Evolutionary conservation across 129 eudicot species (phyloP), one percentile per base, ranked within the genome.

Genomic region (Escallonia herrerae): DNA sequence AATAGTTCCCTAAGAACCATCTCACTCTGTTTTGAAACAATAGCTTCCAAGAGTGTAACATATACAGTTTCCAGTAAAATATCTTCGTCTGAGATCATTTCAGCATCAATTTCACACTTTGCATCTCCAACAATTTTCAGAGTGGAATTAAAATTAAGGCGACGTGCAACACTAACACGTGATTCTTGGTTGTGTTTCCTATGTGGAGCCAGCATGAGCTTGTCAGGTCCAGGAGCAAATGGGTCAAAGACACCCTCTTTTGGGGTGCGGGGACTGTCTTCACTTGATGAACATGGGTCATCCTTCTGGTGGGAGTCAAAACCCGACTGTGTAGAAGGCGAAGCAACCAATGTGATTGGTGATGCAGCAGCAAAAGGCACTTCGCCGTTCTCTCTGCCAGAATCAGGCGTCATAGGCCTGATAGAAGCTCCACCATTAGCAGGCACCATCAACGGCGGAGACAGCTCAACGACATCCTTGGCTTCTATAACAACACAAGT

Each of bases 161-260:
- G 54, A 37, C 84, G 79, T 7, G 72, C 73, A 39, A 66, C 83
- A 47, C 13, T 72, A 8, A 52, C 52, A n/a, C 62, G 64, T 1
- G 77, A 54, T 51, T 66, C 77, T 56, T 66, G 54, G 15, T 60
- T 40, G 58, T 40, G 56, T 63, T 82, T 85, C 38, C 79, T 50
- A 65, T 47, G 44, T 11, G 96, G 90, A 22, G 90, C 94, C 14
- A 71, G 75, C 79, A 76, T 55, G 50, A 82, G 46, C 52, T 68
- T 60, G 11, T 78, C 82, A 0, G 81, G 76, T n/a, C 83, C 90
- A 50, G 94, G 94, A 48, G 94, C 94, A 85, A 89, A 85, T 5
- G 86, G 74, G 81, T 80, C 77, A 72, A 87, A 79, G 11, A 67
- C 72, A 41, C 69, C 67, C 7, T 70, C 74, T 59, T 74, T 68